Evolutionary conservation across 129 eudicot genomes (phyloP).

Genomic region (Flaveria ramosissima): DNA sequence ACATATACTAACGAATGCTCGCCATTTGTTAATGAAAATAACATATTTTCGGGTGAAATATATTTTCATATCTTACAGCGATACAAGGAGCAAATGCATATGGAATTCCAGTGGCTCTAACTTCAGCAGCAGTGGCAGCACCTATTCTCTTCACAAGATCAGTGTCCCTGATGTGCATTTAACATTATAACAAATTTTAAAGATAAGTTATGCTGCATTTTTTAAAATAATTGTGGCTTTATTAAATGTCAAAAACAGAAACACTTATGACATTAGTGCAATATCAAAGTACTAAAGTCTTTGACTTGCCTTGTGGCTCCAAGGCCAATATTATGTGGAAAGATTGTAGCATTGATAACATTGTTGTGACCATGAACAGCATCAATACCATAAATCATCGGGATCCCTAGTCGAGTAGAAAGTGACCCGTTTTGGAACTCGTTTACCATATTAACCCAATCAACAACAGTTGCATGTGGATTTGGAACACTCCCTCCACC

Average conservation of each 20-base stretch:
- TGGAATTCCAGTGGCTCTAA: constrained; percentile 86
- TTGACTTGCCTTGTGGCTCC: constrained; percentile 82
- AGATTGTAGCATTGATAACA: constrained; percentile 84
- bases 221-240: neutral
- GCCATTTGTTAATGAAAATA: neutral
- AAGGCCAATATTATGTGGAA: constrained; percentile 89
- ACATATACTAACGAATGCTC: neutral
- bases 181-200: constrained; percentile 17
- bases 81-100: constrained; percentile 94
- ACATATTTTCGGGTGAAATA: neutral
- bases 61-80: constrained; percentile 52
- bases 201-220: neutral
- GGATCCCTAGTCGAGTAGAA: constrained; percentile 83
- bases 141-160: constrained; percentile 82
- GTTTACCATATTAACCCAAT: constrained; percentile 91
- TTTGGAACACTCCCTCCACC: constrained; percentile 93
- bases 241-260: neutral
- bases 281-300: constrained; percentile 7
- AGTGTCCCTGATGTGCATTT: constrained; percentile 54
- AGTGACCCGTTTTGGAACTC: constrained; percentile 73
- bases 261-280: neutral
- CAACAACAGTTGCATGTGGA: constrained; percentile 65
- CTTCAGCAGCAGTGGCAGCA: constrained; percentile 87
- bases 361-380: constrained; percentile 94
- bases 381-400: constrained; percentile 93